Evolutionary conservation across 1,284 basidiomycete species (phyloP), one percentile per base, ranked within the genome.

Genomic region (Thelephora terrestris): DNA sequence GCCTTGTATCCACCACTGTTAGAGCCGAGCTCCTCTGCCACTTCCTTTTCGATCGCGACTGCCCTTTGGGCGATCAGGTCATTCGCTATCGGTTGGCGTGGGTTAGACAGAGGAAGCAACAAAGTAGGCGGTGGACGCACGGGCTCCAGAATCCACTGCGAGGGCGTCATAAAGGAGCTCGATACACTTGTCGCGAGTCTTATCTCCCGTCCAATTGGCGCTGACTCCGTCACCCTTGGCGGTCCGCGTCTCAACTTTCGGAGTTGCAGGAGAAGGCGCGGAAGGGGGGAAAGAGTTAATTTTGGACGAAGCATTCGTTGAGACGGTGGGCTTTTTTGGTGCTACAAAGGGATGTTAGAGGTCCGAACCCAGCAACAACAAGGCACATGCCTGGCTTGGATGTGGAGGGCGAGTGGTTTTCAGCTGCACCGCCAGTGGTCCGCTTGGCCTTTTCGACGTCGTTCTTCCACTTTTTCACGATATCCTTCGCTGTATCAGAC

Each of bases 101-200:
- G 29, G 39, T 43, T 34, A 50, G 48, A 14, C 16, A 25, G 21
- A 20, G 4, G 27, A 34, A 47, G 50, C 40, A 37, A 40, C 52
- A 47, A 12, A 12, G n/a, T 20, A 46, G 14, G 23, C 7, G 27
- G 5, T 27, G 16, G 10, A 82, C 91, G 67, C 59, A 94, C 92
- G 86, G 51, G 88, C 85, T 46, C 76, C 79, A 34, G 90, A 91
- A 65, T 95, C 91, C 46, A 68, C 74, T 1, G 85, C 88, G 36
- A 99, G 75, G 14, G 91, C 86, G 61, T 97, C 89, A 61, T 98
- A 98, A 17, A 97, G 75, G 60, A 98, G 77, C 61, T 91, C 87
- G 17, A 86, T 75, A 62, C 94, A 97, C 59, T 85, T 91, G 65
- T 96, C 89, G 46, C 95, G 75, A 0, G 83, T 88, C 58, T 71